phyloP scores from a whole-genome alignment of 192 early-diverging fungal species.

The Mortierella hygrophila region DNA sequence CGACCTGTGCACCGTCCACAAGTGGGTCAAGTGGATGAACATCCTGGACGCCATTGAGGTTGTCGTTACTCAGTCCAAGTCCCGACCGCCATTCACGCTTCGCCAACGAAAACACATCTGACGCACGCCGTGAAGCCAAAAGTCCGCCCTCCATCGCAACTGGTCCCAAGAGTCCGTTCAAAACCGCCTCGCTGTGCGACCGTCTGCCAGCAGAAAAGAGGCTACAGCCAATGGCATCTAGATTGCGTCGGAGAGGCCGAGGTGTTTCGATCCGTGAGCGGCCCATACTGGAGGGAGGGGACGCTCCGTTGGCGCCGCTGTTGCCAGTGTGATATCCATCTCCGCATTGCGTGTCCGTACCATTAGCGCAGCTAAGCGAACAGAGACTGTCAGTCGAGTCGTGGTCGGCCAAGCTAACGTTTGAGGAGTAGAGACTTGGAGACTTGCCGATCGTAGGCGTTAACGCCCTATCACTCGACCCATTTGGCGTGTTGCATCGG shows the following conservation, averaged over 20 bases:
- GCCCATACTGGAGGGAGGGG: neutral
- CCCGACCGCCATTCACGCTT: slow-evolving; percentile 42
- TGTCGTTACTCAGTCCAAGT: slow-evolving; percentile 12
- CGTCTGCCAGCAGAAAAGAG: slow-evolving; percentile 26
- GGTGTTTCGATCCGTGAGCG: slow-evolving; percentile 36
- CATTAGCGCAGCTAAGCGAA: neutral
- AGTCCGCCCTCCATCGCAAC: slow-evolving; percentile 6
- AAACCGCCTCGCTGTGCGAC: slow-evolving; percentile 25
- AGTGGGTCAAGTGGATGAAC: slow-evolving; percentile 41
- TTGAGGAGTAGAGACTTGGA: slow-evolving; percentile 16
- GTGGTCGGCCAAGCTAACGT: slow-evolving; percentile 17
- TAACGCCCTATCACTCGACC: slow-evolving; percentile 4
- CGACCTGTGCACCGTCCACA: neutral
- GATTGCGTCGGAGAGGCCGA: slow-evolving; percentile 20
- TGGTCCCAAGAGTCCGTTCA: slow-evolving; percentile 11
- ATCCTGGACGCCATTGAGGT: slow-evolving; percentile 9
- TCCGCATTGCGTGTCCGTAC: neutral
- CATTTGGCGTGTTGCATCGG: slow-evolving; percentile 29
- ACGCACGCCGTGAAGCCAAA: slow-evolving; percentile 21
- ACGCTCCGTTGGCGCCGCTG: slow-evolving; percentile 3
- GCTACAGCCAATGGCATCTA: slow-evolving; percentile 26
- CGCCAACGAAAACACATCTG: slow-evolving; percentile 24
- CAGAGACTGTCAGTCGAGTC: slow-evolving; percentile 8
- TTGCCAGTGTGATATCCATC: neutral
- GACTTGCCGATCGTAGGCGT: slow-evolving; percentile 26